Base-by-base conservation (phyloP, 2,329 filamentous ascomycete genomes). In the Nemania diffusa region DNA sequence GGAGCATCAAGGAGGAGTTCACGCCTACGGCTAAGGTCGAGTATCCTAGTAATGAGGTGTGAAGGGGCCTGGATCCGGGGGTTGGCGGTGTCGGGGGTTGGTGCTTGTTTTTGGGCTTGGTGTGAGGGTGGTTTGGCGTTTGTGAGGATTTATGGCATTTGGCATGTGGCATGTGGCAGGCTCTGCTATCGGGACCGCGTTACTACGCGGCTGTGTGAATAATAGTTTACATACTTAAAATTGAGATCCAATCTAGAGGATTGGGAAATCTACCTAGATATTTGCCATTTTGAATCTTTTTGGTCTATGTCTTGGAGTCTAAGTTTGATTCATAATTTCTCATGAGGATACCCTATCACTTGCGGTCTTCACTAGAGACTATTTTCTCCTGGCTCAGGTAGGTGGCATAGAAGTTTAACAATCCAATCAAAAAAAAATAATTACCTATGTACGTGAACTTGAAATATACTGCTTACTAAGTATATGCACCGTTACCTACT, bases 1-100 rank as follows among this genome's bases (percentile, higher is more conserved):
- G 90, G 70, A 88, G 87, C 50, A 86, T 92, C 75, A 92, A 92
- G 87, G 91, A 94, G 84, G 91, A 93, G 82, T 94, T 92, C 74
- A 81, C 82, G 68, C 81, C 87, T 3, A 90, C 87, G 37, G 84
- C 85, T 37, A 83, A 84, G 78, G 89, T 93, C 34, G 78, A 78
- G 59, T 94, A 94, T 78, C 89, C 90, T 22, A 92, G 90, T 81
- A 93, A 93, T 78, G 89, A 90, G 79, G 79, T 84, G 22, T 89
- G 78, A 77, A 20, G n/a, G 37, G 5, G 15, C 24, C 32, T 7
- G 37, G n/a, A 9, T 29, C n/a, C n/a, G 24, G 15, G 13, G 4
- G n/a, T n/a, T 50, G 6, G 22, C 15, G 3, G 32, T 34, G 6
- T 7, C n/a, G n/a, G n/a, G 32, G 6, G 32, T 11, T 34, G 32